Evolutionary conservation across 306 rosid species (phyloP), one percentile per base, ranked within the genome.

Genomic region (Inga laurina): DNA sequence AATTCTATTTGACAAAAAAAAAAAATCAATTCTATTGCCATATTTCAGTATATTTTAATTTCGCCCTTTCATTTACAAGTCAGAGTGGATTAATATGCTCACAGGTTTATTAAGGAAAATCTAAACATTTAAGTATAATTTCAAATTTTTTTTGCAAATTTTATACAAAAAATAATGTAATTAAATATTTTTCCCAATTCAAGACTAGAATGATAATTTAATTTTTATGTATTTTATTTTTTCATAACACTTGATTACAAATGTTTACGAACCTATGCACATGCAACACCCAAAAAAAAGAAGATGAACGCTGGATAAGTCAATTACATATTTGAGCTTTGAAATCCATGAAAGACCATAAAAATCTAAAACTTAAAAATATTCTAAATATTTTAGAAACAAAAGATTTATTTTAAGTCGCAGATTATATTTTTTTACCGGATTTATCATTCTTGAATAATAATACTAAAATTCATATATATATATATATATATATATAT

Each of bases 31-130:
- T 57, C 12, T 8, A 10, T 2, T 57, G 30, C 65, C 14, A 27
- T 62, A 13, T 65, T 66, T 10, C 78, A 32, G 32, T 65, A 32
- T 65, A 65, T 30, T 57, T 30, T 18, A 21, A 18, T 56, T 7
- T 21, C 62, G 11, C 69, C 69, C 4, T 62, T 27, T 27, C 7
- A 73, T 59, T 81, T 84, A 86, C 83, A 44, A 54, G 32, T 77
- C 80, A 81, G 45, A 73, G 79, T 84, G 86, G 85, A 84, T 46
- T 48, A 48, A 48, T 12, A 79, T 79, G 75, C 84, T 75, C 67
- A 19, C 37, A 4, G 46, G 78, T 72, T 72, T 77, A 30, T 8
- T 39, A 3, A 32, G 64, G 10, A 24, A 61, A 61, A 61, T 61
- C 11, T 3, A 24, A 24, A 0, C 3, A 8, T 10, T 21, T n/a